Base-by-base conservation (phyloP, 192 early-diverging fungal species). In the Spinellus fusiger region DNA sequence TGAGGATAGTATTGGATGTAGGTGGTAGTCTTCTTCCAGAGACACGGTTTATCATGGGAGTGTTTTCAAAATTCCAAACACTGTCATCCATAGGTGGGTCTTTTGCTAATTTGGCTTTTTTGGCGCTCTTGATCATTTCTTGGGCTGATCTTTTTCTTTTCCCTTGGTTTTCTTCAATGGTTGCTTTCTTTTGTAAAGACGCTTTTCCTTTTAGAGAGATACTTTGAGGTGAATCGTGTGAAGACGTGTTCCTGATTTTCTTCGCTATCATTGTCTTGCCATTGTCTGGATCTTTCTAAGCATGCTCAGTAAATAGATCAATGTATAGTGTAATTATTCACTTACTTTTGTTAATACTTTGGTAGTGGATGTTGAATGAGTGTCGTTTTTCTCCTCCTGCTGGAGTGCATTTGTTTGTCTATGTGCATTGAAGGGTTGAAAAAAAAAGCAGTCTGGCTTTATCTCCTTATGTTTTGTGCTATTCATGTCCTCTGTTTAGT, bases 381-480 rank as follows among this genome's bases (percentile, higher is more conserved):
- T 51, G 25, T 56, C n/a, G 16, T 31, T 54, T 18, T 20, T 33
- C 12, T 54, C 9, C 20, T 2, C 20, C 20, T 22, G 5, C n/a
- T n/a, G n/a, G n/a, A n/a, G n/a, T n/a, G n/a, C n/a, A n/a, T n/a
- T n/a, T n/a, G n/a, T n/a, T 52, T 22, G 3, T 52, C 5, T 54
- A 18, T n/a, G 35, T 22, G 4, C 33, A 56, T 1, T 22, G 4
- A 23, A 1, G 20, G 9, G 7, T 25, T 56, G 32, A 5, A 56
- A 56, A 23, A 56, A 56, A 37, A 23, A 34, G 15, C 54, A 56
- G n/a, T 37, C 18, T 40, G 35, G 8, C 12, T 56, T 56, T 12
- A 35, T n/a, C 38, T 56, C n/a, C n/a, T 35, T 56, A 15, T 56
- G 54, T 13, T 6, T 35, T 15, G 18, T 25, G 20, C 54, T 56